phyloP scores from a whole-genome alignment of 2,329 filamentous ascomycete genomes.

The Trichoderma afroharzianum region DNA sequence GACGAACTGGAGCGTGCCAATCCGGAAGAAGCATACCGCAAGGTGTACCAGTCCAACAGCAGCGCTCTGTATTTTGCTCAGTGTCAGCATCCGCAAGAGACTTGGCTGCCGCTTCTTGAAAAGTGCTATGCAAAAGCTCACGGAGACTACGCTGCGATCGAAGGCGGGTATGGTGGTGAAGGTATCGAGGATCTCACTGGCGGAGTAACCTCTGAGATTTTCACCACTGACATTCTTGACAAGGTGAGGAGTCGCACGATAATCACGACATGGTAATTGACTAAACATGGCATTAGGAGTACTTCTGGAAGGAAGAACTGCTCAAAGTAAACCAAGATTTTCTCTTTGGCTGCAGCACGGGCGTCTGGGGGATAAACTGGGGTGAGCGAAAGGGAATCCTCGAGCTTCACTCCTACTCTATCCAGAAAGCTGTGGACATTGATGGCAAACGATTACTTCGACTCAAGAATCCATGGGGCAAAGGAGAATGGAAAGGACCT shows the following conservation, averaged over 20 bases:
- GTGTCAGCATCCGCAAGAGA: slow-evolving; percentile 71
- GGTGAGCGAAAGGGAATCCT: slow-evolving; percentile 53
- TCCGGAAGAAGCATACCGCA: slow-evolving; percentile 59
- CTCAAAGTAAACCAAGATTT: slow-evolving; percentile 77
- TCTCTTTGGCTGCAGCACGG: slow-evolving; percentile 59
- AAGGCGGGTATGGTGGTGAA: slow-evolving; percentile 65
- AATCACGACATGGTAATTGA: accelerated
- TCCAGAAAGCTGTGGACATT: slow-evolving; percentile 56
- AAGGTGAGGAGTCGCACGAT: slow-evolving; percentile 49
- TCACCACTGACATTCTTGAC: slow-evolving; percentile 66
- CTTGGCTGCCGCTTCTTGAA: slow-evolving; percentile 74
- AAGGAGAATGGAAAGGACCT: slow-evolving; percentile 73
- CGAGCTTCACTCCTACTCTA: slow-evolving; percentile 58
- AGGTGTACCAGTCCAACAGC: slow-evolving; percentile 69
- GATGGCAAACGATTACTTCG: slow-evolving; percentile 60
- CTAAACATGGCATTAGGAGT: slow-evolving; percentile 25
- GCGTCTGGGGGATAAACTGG: slow-evolving; percentile 32
- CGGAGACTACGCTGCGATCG: slow-evolving; percentile 71
- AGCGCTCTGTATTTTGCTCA: slow-evolving; percentile 73
- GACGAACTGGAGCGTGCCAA: slow-evolving; percentile 46
- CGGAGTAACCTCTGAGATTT: slow-evolving; percentile 64
- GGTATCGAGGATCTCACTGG: slow-evolving; percentile 60
- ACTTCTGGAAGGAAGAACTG: slow-evolving; percentile 75
- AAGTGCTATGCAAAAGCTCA: slow-evolving; percentile 81
- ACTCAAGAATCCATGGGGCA: slow-evolving; percentile 76